These are phyloP conservation scores for Ascochyta lentis DNA, from an alignment of 2,329 filamentous ascomycete genomes.

Conservation along the genomic window DNA sequence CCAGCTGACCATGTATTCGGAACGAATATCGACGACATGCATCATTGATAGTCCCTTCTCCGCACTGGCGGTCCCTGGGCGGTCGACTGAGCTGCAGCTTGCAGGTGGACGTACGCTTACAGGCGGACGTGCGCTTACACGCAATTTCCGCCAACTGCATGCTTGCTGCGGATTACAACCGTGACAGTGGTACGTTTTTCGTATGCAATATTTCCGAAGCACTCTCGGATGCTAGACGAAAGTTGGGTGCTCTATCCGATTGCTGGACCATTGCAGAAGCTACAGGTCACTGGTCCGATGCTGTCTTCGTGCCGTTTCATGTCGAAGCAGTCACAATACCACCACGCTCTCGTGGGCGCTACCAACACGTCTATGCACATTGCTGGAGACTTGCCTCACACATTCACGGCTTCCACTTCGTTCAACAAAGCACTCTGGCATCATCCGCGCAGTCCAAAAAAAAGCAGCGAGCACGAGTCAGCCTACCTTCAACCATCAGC, in stretches of 20 bases:
- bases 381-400: neutral
- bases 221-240: neutral
- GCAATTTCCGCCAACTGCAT: conserved; percentile 4
- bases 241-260: neutral
- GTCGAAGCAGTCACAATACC: neutral
- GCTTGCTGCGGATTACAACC: conserved; percentile 11
- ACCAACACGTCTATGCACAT: too few species aligned
- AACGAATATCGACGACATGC: neutral
- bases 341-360: too few species aligned
- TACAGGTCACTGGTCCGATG: neutral
- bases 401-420: neutral
- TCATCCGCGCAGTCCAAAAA: neutral
- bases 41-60: conserved; percentile 6
- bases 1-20: conserved; percentile 10
- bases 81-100: neutral
- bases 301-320: too few species aligned
- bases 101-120: conserved; percentile 1
- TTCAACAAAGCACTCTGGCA: neutral
- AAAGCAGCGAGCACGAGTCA: conserved; percentile 1
- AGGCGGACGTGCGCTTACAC: too few species aligned
- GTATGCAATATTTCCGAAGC: neutral
- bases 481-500: neutral
- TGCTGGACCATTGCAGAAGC: neutral
- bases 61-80: conserved; percentile 2
- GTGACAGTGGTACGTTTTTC: neutral